Evolutionary conservation across 108 stramenopile genomes (phyloP), one percentile per base, ranked within the genome.

Genomic region (Skeletonema marinoi): DNA sequence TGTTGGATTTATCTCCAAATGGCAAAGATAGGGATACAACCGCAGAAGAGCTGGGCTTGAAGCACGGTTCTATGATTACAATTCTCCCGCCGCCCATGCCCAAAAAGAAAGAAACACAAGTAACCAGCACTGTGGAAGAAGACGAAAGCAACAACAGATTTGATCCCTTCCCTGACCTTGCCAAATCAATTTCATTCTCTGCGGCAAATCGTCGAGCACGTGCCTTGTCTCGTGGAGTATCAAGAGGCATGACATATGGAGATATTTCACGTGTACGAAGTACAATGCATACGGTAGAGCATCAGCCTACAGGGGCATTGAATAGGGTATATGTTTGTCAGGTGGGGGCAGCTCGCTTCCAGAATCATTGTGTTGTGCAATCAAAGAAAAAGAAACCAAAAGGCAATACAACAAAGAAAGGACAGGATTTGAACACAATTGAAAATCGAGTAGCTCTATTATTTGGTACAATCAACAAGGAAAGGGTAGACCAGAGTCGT

Each of bases 121-220:
- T 19, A 36, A 76, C 17, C 11, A 72, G 30, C 14, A 38, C 21
- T 44, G 10, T 12, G 42, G 32, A 71, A 3, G 38, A 46, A 32
- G 8, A 33, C 19, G 54, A 60, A 12, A 38, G 54, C 21, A 44
- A 35, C 31, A 69, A 78, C 32, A 56, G 83, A 12, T 95, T 83
- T 83, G 79, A 93, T 80, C 94, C 94, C 12, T 95, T 90, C 65
- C 94, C 94, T 9, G 90, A 91, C 36, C 73, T 95, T 8, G 94
- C 92, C 68, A 95, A 91, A 84, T 85, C 91, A 31, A 73, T 46
- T 56, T 89, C 88, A 65, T 77, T 73, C 31, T 65, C 78, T 5
- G 84, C 88, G 1, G 38, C 88, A 19, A 46, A 74, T 5, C 83
- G 87, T 70, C 81, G 85, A 19, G 60, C 76, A 19, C 78, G 73